Evolutionary conservation across 495 filamentous ascomycete genomes (phyloP), one percentile per base, ranked within the genome.

Genomic region (Penicillium goetzii): DNA sequence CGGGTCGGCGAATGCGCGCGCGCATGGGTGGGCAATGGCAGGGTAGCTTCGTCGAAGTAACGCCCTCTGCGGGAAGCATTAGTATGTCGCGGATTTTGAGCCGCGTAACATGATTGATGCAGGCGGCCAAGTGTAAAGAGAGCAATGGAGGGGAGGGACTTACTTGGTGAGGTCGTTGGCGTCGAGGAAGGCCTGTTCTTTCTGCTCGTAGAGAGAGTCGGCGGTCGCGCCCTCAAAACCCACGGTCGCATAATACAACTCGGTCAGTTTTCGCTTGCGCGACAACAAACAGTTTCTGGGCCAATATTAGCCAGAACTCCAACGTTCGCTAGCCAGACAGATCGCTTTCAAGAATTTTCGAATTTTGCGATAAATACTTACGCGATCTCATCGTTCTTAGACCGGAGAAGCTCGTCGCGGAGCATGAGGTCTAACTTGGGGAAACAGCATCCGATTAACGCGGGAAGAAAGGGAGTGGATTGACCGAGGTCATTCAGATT

Each of bases 191-290:
- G 75, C 77, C 59, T 74, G 72, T 75, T 87, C 83, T 63, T 81
- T 81, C 58, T 78, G 69, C 58, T 78, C 72, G 70, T 78, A 78
- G 62, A 81, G 82, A 62, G 81, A 77, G 68, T 90, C 85, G 65
- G 86, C 87, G 73, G 79, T 78, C 74, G 78, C 78, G 76, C 77
- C 76, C 69, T 74, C 73, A 67, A 77, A 75, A 60, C 74, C 74
- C 66, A 83, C 77, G 72, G 82, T 84, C 72, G 80, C 78, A 76
- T 76, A 78, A 80, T 88, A 93, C 68, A 96, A 84, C 79, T 92
- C 89, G 68, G 86, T 87, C 72, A 96, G 80, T 78, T 93, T 93
- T 74, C 89, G 88, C 83, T 92, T 91, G 71, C 90, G 89, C 80
- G 89, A 89, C 78, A 76, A 78, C 80, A 87, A 83, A 84, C 88